phyloP scores from a whole-genome alignment of 352 stramenopile species.

The Pythium periplocum region DNA sequence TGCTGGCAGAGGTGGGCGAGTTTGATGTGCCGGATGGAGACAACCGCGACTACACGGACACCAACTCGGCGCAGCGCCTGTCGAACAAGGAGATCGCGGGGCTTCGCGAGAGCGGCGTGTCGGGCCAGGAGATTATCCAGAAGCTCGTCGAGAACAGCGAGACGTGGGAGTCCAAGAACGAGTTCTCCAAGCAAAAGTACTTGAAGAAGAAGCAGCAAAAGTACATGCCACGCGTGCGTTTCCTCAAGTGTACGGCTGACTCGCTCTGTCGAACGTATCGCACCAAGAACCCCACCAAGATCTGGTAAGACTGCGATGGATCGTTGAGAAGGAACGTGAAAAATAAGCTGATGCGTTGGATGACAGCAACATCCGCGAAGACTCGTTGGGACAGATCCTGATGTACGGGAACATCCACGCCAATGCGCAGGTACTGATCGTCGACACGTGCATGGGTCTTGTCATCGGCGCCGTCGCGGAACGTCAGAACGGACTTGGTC shows the following conservation, averaged over 20 bases:
- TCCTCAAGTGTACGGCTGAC: constrained; percentile 84
- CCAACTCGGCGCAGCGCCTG: constrained; percentile 81
- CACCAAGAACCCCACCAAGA: constrained; percentile 86
- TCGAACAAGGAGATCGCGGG: constrained; percentile 59
- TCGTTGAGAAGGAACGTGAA: too few relatives aligned
- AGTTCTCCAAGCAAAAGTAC: constrained; percentile 97
- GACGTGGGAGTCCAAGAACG: constrained; percentile 93
- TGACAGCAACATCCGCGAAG: constrained; percentile 76
- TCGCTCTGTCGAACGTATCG: constrained; percentile 88
- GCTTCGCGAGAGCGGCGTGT: constrained; percentile 62
- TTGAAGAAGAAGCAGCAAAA: constrained; percentile 94
- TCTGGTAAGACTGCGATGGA: constrained; percentile 48
- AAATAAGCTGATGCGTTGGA: too few relatives aligned
- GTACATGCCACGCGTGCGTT: constrained; percentile 84
- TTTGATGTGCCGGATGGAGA: constrained; percentile 68
- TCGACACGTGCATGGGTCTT: constrained; percentile 92
- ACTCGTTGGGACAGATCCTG: constrained; percentile 92
- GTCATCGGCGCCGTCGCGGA: constrained; percentile 88
- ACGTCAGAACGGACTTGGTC: constrained; percentile 59
- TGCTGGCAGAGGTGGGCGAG: constrained; percentile 61
- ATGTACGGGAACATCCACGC: constrained; percentile 91
- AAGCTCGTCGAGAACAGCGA: constrained; percentile 93
- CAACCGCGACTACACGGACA: constrained; percentile 83
- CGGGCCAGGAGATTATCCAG: constrained; percentile 86
- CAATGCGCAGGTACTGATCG: constrained; percentile 83